These are phyloP conservation scores for Durotheca rogersii DNA, from an alignment of 495 filamentous ascomycete species.

Conservation along the genomic window DNA sequence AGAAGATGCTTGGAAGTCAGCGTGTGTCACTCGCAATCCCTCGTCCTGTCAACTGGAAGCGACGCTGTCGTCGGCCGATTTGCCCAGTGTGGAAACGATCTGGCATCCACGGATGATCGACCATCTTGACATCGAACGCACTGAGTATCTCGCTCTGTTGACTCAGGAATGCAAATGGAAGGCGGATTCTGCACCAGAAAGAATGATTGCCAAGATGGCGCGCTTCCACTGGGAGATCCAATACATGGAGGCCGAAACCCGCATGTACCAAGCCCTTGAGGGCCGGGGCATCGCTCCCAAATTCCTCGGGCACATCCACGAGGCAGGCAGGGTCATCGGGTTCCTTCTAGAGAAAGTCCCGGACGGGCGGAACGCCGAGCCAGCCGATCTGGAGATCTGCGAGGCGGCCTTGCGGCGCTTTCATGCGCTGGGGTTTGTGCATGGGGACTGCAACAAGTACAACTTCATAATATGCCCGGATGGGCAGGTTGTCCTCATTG, in stretches of 20 bases:
- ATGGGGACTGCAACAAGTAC: slow-evolving; percentile 21
- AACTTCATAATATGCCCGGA: slow-evolving; percentile 22
- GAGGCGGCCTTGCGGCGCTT: slow-evolving; percentile 8
- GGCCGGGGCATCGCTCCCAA: slow-evolving; percentile 29
- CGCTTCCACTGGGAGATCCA: slow-evolving; percentile 33
- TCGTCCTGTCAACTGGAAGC: slow-evolving; percentile 9
- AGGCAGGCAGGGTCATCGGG: slow-evolving; percentile 36
- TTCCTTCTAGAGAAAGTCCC: slow-evolving; percentile 37
- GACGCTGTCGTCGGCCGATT: slow-evolving; percentile 4
- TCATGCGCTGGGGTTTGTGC: slow-evolving; percentile 15
- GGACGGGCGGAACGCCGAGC: slow-evolving; percentile 14
- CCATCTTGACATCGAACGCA: slow-evolving; percentile 11
- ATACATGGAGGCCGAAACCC: slow-evolving; percentile 27
- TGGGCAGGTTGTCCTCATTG: slow-evolving; percentile 29
- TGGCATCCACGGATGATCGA: slow-evolving; percentile 10
- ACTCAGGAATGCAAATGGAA: slow-evolving; percentile 8
- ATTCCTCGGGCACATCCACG: slow-evolving; percentile 40
- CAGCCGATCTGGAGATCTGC: slow-evolving; percentile 9
- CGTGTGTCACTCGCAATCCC: slow-evolving; percentile 10
- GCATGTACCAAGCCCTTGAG: slow-evolving; percentile 33
- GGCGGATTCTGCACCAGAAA: slow-evolving; percentile 5
- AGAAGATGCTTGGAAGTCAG: slow-evolving; percentile 10
- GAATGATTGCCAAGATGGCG: slow-evolving; percentile 21
- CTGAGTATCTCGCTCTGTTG: slow-evolving; percentile 8
- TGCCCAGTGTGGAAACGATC: slow-evolving; percentile 8